These are phyloP conservation scores for Talaromyces sp. DNA, from an alignment of 2,329 filamentous ascomycete genomes.

Conservation along the genomic window DNA sequence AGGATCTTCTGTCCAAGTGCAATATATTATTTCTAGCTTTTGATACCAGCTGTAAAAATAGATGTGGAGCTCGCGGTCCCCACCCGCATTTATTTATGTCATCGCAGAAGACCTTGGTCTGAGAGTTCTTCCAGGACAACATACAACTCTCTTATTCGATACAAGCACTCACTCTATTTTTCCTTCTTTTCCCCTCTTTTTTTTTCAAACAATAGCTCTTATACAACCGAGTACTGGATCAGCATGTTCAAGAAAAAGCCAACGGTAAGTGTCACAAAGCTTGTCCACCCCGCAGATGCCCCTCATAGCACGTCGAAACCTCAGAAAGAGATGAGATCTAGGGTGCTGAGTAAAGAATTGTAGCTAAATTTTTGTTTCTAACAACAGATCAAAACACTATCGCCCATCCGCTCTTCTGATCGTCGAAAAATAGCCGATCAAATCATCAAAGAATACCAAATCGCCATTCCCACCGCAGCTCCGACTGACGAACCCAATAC, in stretches of 20 bases:
- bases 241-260: slow-evolving; percentile 58
- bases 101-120: not conserved
- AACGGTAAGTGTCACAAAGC: slow-evolving; percentile 33
- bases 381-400: slow-evolving; percentile 61
- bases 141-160: not conserved
- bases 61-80: not conserved
- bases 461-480: slow-evolving; percentile 44
- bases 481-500: slow-evolving; percentile 24
- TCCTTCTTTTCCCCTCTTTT: too few species aligned
- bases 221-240: not conserved
- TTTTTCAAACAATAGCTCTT: not conserved
- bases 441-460: slow-evolving; percentile 61
- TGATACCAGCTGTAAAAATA: too few species aligned
- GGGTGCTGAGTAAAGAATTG: not conserved
- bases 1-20: too few species aligned
- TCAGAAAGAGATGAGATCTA: not conserved
- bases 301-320: not conserved
- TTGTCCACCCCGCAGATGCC: not conserved
- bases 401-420: slow-evolving; percentile 65
- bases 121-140: too few species aligned
- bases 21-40: too few species aligned
- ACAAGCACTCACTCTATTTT: not conserved
- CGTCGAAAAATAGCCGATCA: slow-evolving; percentile 64
- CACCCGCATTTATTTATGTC: slow-evolving; percentile 12
- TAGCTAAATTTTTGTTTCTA: slow-evolving; percentile 19